Conservation (phyloP, 169 alveolate species). For the Toxoplasma gondii region DNA sequence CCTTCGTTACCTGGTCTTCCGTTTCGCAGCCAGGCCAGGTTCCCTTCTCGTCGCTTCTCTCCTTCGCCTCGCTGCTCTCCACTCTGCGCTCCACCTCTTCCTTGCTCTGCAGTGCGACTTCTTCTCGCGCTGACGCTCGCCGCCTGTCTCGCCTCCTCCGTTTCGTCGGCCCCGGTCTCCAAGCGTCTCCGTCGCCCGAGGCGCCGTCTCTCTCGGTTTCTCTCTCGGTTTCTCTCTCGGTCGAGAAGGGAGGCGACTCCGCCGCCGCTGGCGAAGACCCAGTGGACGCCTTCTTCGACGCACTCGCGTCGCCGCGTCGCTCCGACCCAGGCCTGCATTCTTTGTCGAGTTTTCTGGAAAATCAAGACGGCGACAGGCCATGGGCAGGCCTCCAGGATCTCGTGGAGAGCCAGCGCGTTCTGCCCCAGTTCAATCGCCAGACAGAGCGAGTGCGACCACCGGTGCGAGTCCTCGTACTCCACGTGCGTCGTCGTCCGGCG, state of each 20-base stretch:
- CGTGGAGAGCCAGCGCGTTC: slow-evolving; percentile 28
- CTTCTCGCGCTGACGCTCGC: background rate
- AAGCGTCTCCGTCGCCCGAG: background rate
- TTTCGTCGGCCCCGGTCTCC: background rate
- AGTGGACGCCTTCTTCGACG: background rate
- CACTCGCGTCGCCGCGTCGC: slow-evolving; percentile 24
- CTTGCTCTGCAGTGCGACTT: no score
- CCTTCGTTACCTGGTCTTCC: no score
- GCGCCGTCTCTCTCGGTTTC: background rate
- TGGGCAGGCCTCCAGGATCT: background rate
- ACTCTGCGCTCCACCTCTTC: no score
- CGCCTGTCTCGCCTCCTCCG: background rate
- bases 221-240: background rate
- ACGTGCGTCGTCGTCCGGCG: background rate
- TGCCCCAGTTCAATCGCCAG: slow-evolving; percentile 31
- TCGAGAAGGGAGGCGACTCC: background rate
- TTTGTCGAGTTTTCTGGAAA: background rate
- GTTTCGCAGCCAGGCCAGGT: no score
- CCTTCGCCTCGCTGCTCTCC: no score
- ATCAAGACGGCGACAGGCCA: background rate
- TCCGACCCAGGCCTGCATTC: background rate
- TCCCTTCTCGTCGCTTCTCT: no score
- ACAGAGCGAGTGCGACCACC: slow-evolving; percentile 28
- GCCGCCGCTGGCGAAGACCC: slow-evolving; percentile 4
- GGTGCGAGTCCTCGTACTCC: slow-evolving; percentile 12